Evolutionary conservation across 1,139 yeast genomes (phyloP).

Genomic region (Arxiozyma telluris): DNA sequence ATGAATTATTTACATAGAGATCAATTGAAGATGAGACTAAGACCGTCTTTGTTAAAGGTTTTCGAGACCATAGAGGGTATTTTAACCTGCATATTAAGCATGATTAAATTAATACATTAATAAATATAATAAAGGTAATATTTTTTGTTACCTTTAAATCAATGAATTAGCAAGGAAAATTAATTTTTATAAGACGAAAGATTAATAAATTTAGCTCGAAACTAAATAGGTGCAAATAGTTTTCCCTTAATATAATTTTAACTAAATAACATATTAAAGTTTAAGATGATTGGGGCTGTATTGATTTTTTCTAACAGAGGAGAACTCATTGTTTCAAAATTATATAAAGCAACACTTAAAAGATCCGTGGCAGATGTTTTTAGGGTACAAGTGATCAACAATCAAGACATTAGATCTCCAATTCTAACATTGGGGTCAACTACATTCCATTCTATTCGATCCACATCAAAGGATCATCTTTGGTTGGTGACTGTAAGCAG

Average conservation of each 20-base stretch:
- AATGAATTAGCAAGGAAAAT: not conserved
- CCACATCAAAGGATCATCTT: conserved; percentile 37
- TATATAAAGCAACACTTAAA: conserved; percentile 62
- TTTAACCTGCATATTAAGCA: not conserved
- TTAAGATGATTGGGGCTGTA: conserved; percentile 64
- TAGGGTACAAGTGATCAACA: conserved; percentile 77
- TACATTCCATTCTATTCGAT: conserved; percentile 71
- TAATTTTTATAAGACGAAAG: too few species aligned
- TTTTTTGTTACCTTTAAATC: too few species aligned
- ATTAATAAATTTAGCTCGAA: not conserved
- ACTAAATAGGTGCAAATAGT: not conserved
- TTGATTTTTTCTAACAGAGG: conserved; percentile 74
- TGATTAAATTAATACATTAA: too few species aligned
- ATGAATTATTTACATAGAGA: not conserved
- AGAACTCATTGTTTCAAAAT: conserved; percentile 71
- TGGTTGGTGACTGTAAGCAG: conserved; percentile 86
- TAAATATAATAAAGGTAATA: not conserved
- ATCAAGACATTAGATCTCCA: conserved; percentile 60
- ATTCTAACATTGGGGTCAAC: conserved; percentile 87
- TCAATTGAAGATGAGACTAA: not conserved
- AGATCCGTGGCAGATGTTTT: conserved; percentile 80
- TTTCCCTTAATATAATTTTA: too few species aligned
- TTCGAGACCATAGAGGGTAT: too few species aligned
- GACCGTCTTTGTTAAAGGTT: too few species aligned
- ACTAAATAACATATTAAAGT: too few species aligned